Base-by-base conservation (phyloP, 2,329 filamentous ascomycete genomes). In the Alternaria metachromatica region DNA sequence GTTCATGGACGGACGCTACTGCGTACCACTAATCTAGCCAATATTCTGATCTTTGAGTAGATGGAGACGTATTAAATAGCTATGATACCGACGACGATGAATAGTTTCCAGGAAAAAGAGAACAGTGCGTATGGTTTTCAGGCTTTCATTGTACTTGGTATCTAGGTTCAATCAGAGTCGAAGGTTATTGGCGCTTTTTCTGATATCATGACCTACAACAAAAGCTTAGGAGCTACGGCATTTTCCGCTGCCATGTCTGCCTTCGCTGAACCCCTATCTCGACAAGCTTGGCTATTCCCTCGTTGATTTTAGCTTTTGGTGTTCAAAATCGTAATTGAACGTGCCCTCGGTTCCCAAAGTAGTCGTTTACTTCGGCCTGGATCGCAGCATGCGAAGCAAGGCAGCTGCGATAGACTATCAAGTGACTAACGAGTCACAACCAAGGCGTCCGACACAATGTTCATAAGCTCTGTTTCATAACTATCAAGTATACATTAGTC, bases 401-500 rank as follows among this genome's bases (percentile, higher is more conserved):
- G 33, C 33, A 41, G 33, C 33, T 41, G 33, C 15, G 33, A 41
- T 41, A 41, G 33, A 41, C 15, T 41, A 18, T n/a, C 15, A 41
- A 41, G 15, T n/a, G 18, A 33, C 49, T n/a, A 33, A 11, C 49
- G 18, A 33, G 28, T 23, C 21, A 15, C 8, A 5, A 3, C 30
- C 30, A 28, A 33, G 8, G 49, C 49, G 8, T 12, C 18, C 18
- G 18, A 21, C 18, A 20, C 12, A 51, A 6, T 21, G 20, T 37
- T 37, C 28, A 13, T 37, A 37, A 53, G 7, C 20, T 23, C 15
- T 9, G 8, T 37, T 15, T 37, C 8, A 41, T 50, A 9, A 21
- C 45, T 53, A 45, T 41, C 46, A 41, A 30, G 23, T 58, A 46
- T 45, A 46, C 25, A 54, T 37, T 54, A 45, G 57, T 69, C 21